phyloP scores from a whole-genome alignment of 345 rosid species.

The Populus alba region DNA sequence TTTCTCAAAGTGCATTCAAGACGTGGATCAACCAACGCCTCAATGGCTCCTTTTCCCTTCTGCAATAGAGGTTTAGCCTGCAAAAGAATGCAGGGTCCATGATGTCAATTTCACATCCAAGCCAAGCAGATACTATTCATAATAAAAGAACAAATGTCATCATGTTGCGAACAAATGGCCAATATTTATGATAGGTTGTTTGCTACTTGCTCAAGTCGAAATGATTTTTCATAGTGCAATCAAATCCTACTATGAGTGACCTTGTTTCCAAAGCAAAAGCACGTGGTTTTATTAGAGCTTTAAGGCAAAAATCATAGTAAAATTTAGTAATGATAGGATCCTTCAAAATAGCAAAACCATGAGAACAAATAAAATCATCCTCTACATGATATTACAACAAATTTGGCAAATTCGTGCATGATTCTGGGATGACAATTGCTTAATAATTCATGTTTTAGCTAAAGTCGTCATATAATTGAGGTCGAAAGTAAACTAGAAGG shows the following conservation, averaged over 20 bases:
- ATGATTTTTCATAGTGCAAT: neutral
- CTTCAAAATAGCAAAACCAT: neutral
- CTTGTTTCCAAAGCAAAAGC: neutral
- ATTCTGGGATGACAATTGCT: neutral
- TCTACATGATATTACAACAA: neutral
- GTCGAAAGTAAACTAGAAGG: neutral
- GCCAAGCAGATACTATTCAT: neutral
- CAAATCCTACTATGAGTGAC: neutral
- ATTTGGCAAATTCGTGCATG: neutral
- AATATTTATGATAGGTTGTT: neutral
- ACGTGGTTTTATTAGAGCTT: neutral
- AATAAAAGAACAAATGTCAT: neutral
- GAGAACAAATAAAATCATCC: neutral
- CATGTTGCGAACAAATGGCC: neutral
- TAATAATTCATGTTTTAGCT: neutral
- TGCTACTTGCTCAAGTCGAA: neutral
- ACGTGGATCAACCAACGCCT: slow-evolving; percentile 68
- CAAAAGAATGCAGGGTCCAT: slow-evolving; percentile 4
- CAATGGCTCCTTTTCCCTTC: slow-evolving; percentile 58
- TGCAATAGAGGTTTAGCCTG: slow-evolving; percentile 79
- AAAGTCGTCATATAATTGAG: neutral
- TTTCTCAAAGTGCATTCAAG: slow-evolving; percentile 39
- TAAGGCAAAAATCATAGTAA: neutral
- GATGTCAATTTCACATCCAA: neutral
- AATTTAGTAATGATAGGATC: neutral